These are phyloP conservation scores for Suhomyces bribrorum DNA, from an alignment of 1,139 yeast genomes.

Conservation along the genomic window DNA sequence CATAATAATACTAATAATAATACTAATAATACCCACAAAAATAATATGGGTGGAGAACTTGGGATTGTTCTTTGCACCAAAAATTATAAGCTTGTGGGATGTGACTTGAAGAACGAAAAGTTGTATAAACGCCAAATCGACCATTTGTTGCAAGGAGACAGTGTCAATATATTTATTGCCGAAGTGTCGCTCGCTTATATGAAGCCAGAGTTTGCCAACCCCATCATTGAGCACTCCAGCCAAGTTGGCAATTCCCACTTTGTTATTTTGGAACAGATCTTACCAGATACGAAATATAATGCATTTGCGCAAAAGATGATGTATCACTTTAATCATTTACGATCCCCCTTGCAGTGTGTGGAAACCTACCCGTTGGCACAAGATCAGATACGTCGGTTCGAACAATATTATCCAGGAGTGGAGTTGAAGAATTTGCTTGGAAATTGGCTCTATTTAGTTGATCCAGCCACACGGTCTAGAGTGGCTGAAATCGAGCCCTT, in stretches of 20 bases:
- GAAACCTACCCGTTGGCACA: slow-evolving; percentile 53
- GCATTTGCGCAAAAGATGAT: slow-evolving; percentile 79
- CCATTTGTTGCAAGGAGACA: slow-evolving; percentile 23
- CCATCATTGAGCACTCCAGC: slow-evolving; percentile 52
- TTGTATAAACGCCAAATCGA: slow-evolving; percentile 42
- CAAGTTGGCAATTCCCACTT: slow-evolving; percentile 57
- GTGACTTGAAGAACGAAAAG: slow-evolving; percentile 59
- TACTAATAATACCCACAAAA: too few relatives aligned
- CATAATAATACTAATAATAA: too few relatives aligned
- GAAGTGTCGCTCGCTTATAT: slow-evolving; percentile 85
- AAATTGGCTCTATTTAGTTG: slow-evolving; percentile 55
- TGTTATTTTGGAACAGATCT: slow-evolving; percentile 67
- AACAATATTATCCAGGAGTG: slow-evolving; percentile 42
- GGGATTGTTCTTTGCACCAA: slow-evolving; percentile 42
- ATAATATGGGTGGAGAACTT: not conserved
- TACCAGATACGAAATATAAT: slow-evolving; percentile 63
- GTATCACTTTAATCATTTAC: slow-evolving; percentile 63
- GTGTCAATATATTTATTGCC: slow-evolving; percentile 65
- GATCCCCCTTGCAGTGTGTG: slow-evolving; percentile 73
- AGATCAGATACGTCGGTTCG: slow-evolving; percentile 55
- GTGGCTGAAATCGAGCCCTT: slow-evolving; percentile 63
- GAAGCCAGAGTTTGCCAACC: slow-evolving; percentile 69
- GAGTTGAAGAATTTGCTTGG: slow-evolving; percentile 58
- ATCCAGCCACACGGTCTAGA: slow-evolving; percentile 37
- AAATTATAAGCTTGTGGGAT: slow-evolving; percentile 64